Evolutionary conservation across 805 yeast species (phyloP).

Genomic region (Ogataea naganishii): DNA sequence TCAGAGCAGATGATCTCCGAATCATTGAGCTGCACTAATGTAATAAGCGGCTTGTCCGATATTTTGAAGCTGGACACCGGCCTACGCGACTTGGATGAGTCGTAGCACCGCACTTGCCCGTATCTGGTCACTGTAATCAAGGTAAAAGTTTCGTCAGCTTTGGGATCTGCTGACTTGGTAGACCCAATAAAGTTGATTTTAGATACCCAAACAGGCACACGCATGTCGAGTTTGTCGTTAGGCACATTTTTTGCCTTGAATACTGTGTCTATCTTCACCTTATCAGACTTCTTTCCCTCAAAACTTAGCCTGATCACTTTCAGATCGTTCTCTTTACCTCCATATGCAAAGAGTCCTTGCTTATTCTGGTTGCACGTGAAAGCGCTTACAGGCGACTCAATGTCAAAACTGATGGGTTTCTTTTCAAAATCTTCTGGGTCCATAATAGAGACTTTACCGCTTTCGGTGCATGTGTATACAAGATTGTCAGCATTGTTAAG

Average conservation of each 20-base stretch:
- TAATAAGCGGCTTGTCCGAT: constrained; percentile 44
- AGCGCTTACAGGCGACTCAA: constrained; percentile 41
- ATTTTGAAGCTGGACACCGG: constrained; percentile 55
- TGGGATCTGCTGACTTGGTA: constrained; percentile 18
- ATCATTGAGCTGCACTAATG: constrained; percentile 27
- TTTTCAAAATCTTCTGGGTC: constrained; percentile 10
- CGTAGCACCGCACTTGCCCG: constrained; percentile 72
- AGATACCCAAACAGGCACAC: constrained; percentile 77
- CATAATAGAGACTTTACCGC: constrained; percentile 23
- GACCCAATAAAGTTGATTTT: constrained; percentile 39
- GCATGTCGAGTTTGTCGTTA: constrained; percentile 65
- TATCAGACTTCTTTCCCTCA: constrained; percentile 7
- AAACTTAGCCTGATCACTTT: constrained; percentile 34
- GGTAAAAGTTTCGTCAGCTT: constrained; percentile 34
- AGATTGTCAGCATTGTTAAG: constrained; percentile 9
- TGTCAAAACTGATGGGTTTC: constrained; percentile 22
- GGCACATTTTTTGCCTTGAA: constrained; percentile 81
- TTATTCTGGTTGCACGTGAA: constrained; percentile 39
- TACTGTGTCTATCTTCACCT: constrained; percentile 23
- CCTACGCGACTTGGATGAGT: constrained; percentile 55
- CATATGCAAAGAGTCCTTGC: constrained; percentile 57
- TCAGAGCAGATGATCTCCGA: constrained; percentile 61
- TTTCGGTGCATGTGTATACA: constrained; percentile 24
- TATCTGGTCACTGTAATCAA: constrained; percentile 62
- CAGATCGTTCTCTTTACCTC: constrained; percentile 80